Base-by-base conservation (phyloP, 1,284 basidiomycete species). In the Wallemia ichthyophaga region DNA sequence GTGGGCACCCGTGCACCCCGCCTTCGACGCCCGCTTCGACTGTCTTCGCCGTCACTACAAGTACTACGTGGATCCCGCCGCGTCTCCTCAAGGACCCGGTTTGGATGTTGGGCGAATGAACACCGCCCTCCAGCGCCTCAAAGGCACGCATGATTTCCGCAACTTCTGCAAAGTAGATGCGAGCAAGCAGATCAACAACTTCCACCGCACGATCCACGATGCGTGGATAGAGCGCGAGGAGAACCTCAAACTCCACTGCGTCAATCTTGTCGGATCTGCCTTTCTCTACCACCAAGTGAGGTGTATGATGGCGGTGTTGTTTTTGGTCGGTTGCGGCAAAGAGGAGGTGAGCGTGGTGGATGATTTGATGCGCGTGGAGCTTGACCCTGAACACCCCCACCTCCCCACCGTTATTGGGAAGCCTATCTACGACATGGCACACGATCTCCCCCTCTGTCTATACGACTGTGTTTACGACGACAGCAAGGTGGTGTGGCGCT, bases 271-370 rank as follows among this genome's bases (percentile, higher is more conserved):
- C 48, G 91, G 91, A 0, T 82, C 76, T 0, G 91, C 89, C 0
- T 95, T 95, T 68, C 73, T 98, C 53, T 98, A 94, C 71, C 88
- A 99, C 70, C 92, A 96, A 73, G 94, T 98, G 13, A 78, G 92
- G 53, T 87, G 95, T 68, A 95, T 96, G 69, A 84, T 96, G 77
- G 85, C 86, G 1, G 70, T 94, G 57, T 75, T 98, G 17, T 85
- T 98, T 70, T 78, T 95, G 59, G 78, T 96, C 58, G 92, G 92
- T 2, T 71, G 82, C 0, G 76, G 82, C 0, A 74, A 91, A 37
- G 94, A 99, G 68, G 66, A 71, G 1, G 83, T 86, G 0, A 72
- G 72, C 2, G 71, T 94, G 59, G 72, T 96, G 21, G 73, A 78
- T 19, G 74, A 81, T 13, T 73, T 98, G 23, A 73, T 95, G 66